phyloP scores from a whole-genome alignment of 495 filamentous ascomycete species.

The Antarctomyces pellizariae region DNA sequence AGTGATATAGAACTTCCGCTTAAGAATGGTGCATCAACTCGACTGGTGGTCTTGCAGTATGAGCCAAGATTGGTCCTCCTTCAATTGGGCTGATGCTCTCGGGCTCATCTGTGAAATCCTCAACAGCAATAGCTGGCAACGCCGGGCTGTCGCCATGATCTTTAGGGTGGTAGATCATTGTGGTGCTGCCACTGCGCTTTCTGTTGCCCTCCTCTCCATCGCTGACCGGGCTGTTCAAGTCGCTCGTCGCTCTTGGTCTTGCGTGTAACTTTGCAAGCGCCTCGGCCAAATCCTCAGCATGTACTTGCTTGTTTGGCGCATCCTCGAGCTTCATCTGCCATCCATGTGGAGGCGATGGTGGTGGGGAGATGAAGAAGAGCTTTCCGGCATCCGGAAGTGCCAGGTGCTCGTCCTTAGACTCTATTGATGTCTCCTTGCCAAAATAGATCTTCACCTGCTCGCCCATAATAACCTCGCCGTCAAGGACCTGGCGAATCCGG shows the following conservation, averaged over 20 bases:
- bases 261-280: conserved; percentile 49
- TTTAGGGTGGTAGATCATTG: conserved; percentile 50
- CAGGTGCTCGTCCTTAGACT: conserved; percentile 42
- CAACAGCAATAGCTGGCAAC: conserved; percentile 73
- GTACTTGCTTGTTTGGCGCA: conserved; percentile 80
- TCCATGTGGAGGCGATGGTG: conserved; percentile 73
- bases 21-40: conserved; percentile 83
- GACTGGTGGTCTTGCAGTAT: conserved; percentile 69
- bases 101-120: conserved; percentile 52
- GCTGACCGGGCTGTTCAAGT: conserved; percentile 8
- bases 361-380: conserved; percentile 91
- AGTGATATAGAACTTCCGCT: too few relatives aligned
- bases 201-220: conserved; percentile 6
- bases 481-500: conserved; percentile 42
- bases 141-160: conserved; percentile 53
- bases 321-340: conserved; percentile 83
- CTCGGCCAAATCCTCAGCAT: conserved; percentile 67
- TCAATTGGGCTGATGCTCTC: conserved; percentile 20
- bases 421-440: conserved; percentile 41
- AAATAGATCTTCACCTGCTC: conserved; percentile 67
- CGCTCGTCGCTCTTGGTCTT: conserved; percentile 9
- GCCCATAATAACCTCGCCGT: conserved; percentile 44
- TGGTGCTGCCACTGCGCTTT: conserved; percentile 27
- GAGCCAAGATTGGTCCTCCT: conserved; percentile 33
- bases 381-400: conserved; percentile 67